Evolutionary conservation across 2,329 filamentous ascomycete species (phyloP), one percentile per base, ranked within the genome.

Genomic region (Lithohypha guttulata): DNA sequence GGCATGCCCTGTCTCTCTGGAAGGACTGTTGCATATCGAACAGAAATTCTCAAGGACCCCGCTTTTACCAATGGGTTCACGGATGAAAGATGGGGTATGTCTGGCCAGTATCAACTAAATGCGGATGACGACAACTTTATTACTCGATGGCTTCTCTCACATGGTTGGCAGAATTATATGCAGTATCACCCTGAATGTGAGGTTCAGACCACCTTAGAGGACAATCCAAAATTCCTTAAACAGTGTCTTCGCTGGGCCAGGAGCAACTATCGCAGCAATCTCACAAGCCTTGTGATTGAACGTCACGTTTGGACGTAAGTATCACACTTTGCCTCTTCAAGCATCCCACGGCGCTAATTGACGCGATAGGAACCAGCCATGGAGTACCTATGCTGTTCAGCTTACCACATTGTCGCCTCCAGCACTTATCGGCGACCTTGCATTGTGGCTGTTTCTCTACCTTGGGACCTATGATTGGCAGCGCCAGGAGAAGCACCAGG

Each of bases 41-140:
- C 84, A 7, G 77, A 82, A 55, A 95, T 96, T 47, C 69, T 96
- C 18, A 79, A 84, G 53, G 84, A 87, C 57, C 77, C 81, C 43
- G 77, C 81, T 37, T 96, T 96, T 61, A 78, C 86, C 28, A 75
- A 87, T 48, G 84, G 80, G 31, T 95, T 96, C 67, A 87, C 84
- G 50, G 85, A 87, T 40, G 89, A 96, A 64, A 81, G 81, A 51
- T 94, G 84, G 84, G 71, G 72, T 28, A n/a, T n/a, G 62, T 67
- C 62, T 47, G 74, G 81, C 34, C 78, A 81, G 53, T 93, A 81
- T 63, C 87, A 87, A 55, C 72, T 96, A 45, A 95, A 95, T 56
- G 86, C 89, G 18, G 89, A 96, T 61, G 89, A 96, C 60, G 89
- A 96, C 69, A 96, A 96, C 64, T 96, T 95, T 64, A 84, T 96